phyloP scores from a whole-genome alignment of 1,284 basidiomycete species.

The Thecaphora thlaspeos region DNA sequence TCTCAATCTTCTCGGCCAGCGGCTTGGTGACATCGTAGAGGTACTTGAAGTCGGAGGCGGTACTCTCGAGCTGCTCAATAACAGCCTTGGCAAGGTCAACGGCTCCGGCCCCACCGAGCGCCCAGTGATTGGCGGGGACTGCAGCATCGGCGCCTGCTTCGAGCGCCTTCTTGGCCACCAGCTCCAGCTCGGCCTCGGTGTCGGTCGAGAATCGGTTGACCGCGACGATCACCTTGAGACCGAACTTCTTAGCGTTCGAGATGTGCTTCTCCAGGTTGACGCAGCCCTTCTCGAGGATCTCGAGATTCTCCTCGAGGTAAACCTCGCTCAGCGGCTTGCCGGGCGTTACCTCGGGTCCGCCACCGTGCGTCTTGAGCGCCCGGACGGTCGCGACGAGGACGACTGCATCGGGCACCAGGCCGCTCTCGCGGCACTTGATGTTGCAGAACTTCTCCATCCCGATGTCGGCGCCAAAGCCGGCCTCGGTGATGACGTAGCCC shows the following conservation, averaged over 20 bases:
- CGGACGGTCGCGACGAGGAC: constrained; percentile 96
- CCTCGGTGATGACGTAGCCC: constrained; percentile 96
- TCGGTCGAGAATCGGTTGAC: constrained; percentile 94
- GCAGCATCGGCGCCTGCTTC: constrained; percentile 90
- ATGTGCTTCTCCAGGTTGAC: constrained; percentile 93
- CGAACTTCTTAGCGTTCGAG: constrained; percentile 91
- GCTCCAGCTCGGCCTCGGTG: constrained; percentile 82
- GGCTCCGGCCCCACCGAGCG: constrained; percentile 51
- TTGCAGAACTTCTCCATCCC: constrained; percentile 87
- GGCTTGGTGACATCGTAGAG: constrained; percentile 51
- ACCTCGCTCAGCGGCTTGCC: constrained; percentile 91
- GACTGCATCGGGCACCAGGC: constrained; percentile 86
- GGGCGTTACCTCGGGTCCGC: constrained; percentile 93
- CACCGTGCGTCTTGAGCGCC: constrained; percentile 98
- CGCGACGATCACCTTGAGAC: constrained; percentile 92
- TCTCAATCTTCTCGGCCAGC: constrained; percentile 53
- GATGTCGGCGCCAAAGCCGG: constrained; percentile 98
- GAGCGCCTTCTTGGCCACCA: constrained; percentile 78
- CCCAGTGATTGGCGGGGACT: constrained; percentile 86
- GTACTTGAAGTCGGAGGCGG: constrained; percentile 48
- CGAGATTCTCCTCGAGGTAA: constrained; percentile 90
- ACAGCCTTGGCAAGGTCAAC: constrained; percentile 50
- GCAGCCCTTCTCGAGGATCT: constrained; percentile 85
- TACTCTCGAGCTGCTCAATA: constrained; percentile 47
- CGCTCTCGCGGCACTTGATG: constrained; percentile 95